phyloP scores from a whole-genome alignment of 1,284 basidiomycete genomes.

The Hypsizygus ulmarius region DNA sequence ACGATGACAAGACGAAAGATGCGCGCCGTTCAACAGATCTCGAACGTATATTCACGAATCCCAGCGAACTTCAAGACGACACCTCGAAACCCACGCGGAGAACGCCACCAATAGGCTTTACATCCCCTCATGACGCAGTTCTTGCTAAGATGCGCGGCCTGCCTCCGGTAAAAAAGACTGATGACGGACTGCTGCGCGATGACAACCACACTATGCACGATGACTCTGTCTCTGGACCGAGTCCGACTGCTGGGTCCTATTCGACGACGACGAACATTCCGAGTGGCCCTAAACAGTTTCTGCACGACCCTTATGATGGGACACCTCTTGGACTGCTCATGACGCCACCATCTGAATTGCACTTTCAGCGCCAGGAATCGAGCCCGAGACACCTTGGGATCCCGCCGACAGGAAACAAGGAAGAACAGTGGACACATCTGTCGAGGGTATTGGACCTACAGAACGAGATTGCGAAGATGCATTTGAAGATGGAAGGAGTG shows the following conservation, averaged over 20 bases:
- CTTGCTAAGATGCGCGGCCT: slow-evolving; percentile 47
- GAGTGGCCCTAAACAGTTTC: slow-evolving; percentile 24
- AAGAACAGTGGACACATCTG: slow-evolving; percentile 63
- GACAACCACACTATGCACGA: neutral
- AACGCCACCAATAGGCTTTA: slow-evolving; percentile 24
- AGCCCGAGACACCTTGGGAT: neutral
- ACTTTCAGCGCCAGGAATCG: neutral
- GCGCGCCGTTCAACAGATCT: slow-evolving; percentile 13
- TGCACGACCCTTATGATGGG: slow-evolving; percentile 55
- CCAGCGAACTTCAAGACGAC: slow-evolving; percentile 5
- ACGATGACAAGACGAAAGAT: slow-evolving; percentile 9
- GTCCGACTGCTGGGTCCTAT: neutral
- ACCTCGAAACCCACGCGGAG: slow-evolving; percentile 4
- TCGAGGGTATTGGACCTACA: slow-evolving; percentile 65
- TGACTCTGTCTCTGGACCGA: slow-evolving; percentile 6
- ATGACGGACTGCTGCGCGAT: slow-evolving; percentile 10
- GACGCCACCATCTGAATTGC: slow-evolving; percentile 19
- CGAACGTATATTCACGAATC: slow-evolving; percentile 16
- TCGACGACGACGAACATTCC: slow-evolving; percentile 5
- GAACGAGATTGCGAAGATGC: slow-evolving; percentile 65
- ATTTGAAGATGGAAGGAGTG: slow-evolving; percentile 69
- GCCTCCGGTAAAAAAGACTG: slow-evolving; percentile 6
- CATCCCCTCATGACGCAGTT: slow-evolving; percentile 63
- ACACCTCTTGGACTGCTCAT: slow-evolving; percentile 37
- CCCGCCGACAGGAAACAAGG: slow-evolving; percentile 35